Conservation (phyloP, 208 protist genomes). For the Acanthamoeba castellanii region DNA sequence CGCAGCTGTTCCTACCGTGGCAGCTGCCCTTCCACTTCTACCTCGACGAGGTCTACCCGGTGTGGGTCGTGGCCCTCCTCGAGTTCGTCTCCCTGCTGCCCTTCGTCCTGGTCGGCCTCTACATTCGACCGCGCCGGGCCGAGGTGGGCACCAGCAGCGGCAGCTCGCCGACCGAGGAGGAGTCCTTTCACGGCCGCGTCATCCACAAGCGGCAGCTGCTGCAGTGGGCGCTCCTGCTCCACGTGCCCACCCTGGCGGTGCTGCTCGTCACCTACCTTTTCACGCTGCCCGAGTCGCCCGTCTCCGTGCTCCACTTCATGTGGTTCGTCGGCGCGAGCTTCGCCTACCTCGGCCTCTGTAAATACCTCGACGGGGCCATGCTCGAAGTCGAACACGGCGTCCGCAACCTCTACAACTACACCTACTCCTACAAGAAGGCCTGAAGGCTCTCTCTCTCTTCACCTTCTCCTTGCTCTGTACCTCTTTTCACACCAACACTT, state of each 20-base stretch:
- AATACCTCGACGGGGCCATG: constrained; percentile 32
- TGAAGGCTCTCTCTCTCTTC: background rate
- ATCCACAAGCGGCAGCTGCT: constrained; percentile 23
- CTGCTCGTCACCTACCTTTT: constrained; percentile 37
- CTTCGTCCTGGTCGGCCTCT: constrained; percentile 46
- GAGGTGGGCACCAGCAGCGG: constrained; percentile 35
- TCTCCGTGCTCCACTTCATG: constrained; percentile 27
- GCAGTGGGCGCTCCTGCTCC: background rate
- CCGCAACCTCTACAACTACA: constrained; percentile 64
- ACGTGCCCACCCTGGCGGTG: background rate
- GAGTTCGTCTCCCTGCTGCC: constrained; percentile 20
- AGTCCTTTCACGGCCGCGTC: background rate
- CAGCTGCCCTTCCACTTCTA: constrained; percentile 57
- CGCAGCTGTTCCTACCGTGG: constrained; percentile 45
- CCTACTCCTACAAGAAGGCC: constrained; percentile 67
- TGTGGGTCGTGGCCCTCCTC: constrained; percentile 24
- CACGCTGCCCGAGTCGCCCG: constrained; percentile 24
- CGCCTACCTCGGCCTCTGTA: constrained; percentile 21
- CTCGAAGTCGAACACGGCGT: constrained; percentile 57
- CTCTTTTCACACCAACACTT: background rate
- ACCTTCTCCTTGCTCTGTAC: background rate
- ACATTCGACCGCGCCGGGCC: constrained; percentile 43
- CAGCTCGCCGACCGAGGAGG: background rate
- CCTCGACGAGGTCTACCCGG: constrained; percentile 47
- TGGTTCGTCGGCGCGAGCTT: constrained; percentile 49